phyloP scores from a whole-genome alignment of 768 basidiomycete genomes.

The Russula sp. region DNA sequence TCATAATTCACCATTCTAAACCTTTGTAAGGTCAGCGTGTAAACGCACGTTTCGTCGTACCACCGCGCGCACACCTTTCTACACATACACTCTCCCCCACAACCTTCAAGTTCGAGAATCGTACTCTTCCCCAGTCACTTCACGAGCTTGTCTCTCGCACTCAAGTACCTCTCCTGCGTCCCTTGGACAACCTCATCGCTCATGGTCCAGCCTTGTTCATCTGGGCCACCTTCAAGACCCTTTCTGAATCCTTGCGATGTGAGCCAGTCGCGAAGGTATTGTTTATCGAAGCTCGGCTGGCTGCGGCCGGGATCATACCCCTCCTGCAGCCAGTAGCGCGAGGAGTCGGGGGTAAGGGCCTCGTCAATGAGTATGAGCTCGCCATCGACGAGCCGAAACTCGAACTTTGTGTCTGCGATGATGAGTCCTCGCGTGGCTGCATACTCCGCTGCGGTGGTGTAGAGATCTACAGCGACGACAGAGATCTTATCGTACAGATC shows the following conservation, averaged over 20 bases:
- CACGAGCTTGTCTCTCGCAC: conserved; percentile 57
- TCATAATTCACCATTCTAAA: neutral
- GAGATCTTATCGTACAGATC: conserved; percentile 59
- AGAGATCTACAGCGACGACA: conserved; percentile 55
- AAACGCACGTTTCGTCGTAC: too few relatives aligned
- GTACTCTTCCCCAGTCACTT: neutral
- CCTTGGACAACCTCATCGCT: conserved; percentile 69
- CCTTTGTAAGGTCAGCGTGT: too few relatives aligned
- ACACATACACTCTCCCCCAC: neutral
- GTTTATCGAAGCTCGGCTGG: conserved; percentile 95
- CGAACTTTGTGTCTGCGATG: conserved; percentile 97
- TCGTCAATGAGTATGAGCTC: conserved; percentile 90
- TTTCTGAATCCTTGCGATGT: conserved; percentile 65
- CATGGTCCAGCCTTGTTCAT: conserved; percentile 73
- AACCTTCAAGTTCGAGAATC: neutral
- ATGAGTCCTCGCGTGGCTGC: conserved; percentile 76
- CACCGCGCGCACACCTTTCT: neutral
- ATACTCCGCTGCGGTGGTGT: conserved; percentile 67
- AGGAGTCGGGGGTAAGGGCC: conserved; percentile 95
- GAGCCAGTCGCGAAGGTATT: conserved; percentile 90
- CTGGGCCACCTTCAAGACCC: conserved; percentile 70
- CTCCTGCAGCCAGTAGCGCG: conserved; percentile 87
- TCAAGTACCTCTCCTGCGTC: conserved; percentile 73
- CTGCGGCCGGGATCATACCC: conserved; percentile 65
- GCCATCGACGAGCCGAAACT: conserved; percentile 75